phyloP scores from a whole-genome alignment of 2,329 filamentous ascomycete genomes.

The Immersiporthe knoxdaviesiana region DNA sequence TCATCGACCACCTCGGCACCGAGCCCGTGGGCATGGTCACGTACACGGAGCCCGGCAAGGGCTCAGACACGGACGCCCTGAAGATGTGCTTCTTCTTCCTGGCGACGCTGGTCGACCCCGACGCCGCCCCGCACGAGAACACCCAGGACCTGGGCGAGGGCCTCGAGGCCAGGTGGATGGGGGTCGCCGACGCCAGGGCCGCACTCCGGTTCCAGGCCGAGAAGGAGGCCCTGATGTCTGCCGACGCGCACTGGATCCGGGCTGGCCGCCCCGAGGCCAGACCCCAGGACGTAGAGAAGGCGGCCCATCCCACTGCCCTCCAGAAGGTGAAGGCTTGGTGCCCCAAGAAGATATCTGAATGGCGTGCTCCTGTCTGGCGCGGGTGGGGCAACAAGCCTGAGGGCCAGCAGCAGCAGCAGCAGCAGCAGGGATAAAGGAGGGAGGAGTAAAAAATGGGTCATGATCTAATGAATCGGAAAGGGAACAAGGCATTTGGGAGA shows the following conservation, averaged over 20 bases:
- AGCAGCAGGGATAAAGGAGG: not conserved
- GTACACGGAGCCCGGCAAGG: slow-evolving; percentile 41
- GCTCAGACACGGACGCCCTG: slow-evolving; percentile 35
- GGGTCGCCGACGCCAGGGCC: slow-evolving; percentile 30
- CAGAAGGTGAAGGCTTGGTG: not conserved
- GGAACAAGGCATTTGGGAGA: not conserved
- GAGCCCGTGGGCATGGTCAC: slow-evolving; percentile 43
- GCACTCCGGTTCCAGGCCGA: slow-evolving; percentile 38
- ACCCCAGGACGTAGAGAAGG: not conserved
- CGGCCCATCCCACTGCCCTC: not conserved
- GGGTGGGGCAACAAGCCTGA: not conserved
- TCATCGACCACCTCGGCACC: slow-evolving; percentile 34
- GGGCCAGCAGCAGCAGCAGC: not conserved
- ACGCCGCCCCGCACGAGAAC: slow-evolving; percentile 31
- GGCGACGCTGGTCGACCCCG: slow-evolving; percentile 39
- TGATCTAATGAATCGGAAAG: not conserved
- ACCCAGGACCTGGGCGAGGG: slow-evolving; percentile 41
- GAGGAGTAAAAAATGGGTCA: not conserved
- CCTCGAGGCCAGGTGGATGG: slow-evolving; percentile 34
- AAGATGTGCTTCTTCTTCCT: slow-evolving; percentile 48
- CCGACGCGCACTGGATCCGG: not conserved
- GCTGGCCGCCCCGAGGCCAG: not conserved
- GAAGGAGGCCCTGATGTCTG: slow-evolving; percentile 21
- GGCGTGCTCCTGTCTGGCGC: not conserved
- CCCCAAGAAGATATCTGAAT: not conserved